Base-by-base conservation (phyloP, 139 green algal species). In the Coelastrella sp. region DNA sequence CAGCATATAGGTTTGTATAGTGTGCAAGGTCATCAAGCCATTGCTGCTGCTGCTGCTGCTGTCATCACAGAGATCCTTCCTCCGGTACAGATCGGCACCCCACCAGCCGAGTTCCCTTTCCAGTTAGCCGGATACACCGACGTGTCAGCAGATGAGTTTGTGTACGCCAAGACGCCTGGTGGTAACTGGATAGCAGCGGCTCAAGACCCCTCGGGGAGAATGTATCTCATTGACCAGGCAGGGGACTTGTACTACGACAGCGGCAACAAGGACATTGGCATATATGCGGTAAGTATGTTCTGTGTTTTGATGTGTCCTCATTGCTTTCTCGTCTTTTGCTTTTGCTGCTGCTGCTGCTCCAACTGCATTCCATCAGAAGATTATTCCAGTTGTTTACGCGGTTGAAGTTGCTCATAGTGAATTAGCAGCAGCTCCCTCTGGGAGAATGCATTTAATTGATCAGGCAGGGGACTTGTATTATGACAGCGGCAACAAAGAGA, bases 161-260 rank as follows among this genome's bases (percentile, higher is more conserved):
- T 95, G 16, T 95, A 94, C 58, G 93, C 92, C 57, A 92, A 91
- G 77, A 94, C 93, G 5, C 90, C 90, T 0, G 86, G 57, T 3
- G 77, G 94, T 5, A 90, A 93, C 82, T 96, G 94, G 94, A 80
- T 96, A 59, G 94, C 90, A 0, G 88, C 90, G 4, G 91, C 92
- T 20, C 86, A 92, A 88, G 94, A 96, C 80, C 78, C 92, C 20
- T 54, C 80, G n/a, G 92, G 92, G 7, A 84, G 94, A 3, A 83
- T 95, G 65, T 96, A 93, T 86, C 93, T 96, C 90, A 93, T 96
- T 14, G 94, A 96, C 68, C 90, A 96, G 88, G 93, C 73, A 47
- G 93, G 94, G 4, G 94, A 96, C 82, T 77, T 96, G 59, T 96
- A 95, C 90, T 96, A 96, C 64, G 94, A 96, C 90, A 93, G 87